Evolutionary conservation across 768 basidiomycete genomes (phyloP).

Genomic region (Pisolithus microcarpus): DNA sequence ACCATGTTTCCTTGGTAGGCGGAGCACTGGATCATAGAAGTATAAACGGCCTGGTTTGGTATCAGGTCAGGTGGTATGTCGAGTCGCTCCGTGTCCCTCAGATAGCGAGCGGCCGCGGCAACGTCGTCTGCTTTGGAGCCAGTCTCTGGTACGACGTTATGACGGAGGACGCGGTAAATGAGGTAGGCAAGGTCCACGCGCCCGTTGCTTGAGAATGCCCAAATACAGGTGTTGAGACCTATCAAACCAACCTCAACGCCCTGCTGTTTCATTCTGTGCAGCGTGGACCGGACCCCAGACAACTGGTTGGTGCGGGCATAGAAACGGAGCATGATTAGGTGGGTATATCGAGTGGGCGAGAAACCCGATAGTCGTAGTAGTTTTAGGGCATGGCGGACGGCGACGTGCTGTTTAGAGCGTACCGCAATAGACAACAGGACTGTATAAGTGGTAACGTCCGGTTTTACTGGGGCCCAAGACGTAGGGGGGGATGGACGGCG

Average conservation of each 20-base stretch:
- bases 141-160: slow-evolving; percentile 38
- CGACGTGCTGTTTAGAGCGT: slow-evolving; percentile 35
- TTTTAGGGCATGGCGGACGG: slow-evolving; percentile 46
- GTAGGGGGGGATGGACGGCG: neutral
- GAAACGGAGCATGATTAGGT: slow-evolving; percentile 52
- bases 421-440: slow-evolving; percentile 60
- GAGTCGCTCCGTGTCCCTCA: slow-evolving; percentile 41
- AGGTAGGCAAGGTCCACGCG: slow-evolving; percentile 48
- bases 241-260: slow-evolving; percentile 50
- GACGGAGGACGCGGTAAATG: slow-evolving; percentile 60
- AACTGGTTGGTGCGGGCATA: slow-evolving; percentile 44
- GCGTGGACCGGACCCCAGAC: slow-evolving; percentile 45
- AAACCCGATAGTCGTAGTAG: slow-evolving; percentile 50
- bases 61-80: slow-evolving; percentile 34
- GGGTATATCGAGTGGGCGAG: slow-evolving; percentile 53
- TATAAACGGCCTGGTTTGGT: slow-evolving; percentile 65
- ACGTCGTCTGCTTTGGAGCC: slow-evolving; percentile 29
- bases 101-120: slow-evolving; percentile 28
- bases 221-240: slow-evolving; percentile 63
- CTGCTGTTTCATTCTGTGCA: slow-evolving; percentile 47
- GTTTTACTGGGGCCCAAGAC: slow-evolving; percentile 19
- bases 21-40: slow-evolving; percentile 58
- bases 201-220: slow-evolving; percentile 53
- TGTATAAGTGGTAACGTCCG: slow-evolving; percentile 66
- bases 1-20: slow-evolving; percentile 65